Conservation (phyloP, 2,329 filamentous ascomycete species). For the Venturia asperata region DNA sequence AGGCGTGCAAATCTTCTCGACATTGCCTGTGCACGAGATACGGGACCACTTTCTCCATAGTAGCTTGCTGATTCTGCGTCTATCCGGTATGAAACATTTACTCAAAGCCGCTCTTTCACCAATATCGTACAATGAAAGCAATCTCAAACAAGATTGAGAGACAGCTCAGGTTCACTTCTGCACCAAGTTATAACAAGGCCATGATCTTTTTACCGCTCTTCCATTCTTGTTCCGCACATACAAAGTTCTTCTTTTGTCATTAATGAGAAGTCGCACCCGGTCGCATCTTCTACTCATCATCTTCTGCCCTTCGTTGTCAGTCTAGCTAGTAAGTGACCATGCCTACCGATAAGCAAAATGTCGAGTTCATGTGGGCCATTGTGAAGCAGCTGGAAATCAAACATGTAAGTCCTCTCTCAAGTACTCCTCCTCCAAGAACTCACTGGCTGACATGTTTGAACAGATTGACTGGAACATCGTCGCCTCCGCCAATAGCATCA, state of each 20-base stretch:
- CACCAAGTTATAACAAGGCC: conserved; percentile 1
- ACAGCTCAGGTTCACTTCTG: not conserved
- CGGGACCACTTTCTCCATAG: not conserved
- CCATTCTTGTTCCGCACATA: not conserved
- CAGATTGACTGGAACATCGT: conserved; percentile 50
- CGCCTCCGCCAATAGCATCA: conserved; percentile 44
- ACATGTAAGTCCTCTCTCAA: conserved; percentile 32
- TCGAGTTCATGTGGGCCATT: conserved; percentile 49
- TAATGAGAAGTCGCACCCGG: not conserved
- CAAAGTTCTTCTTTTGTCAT: not conserved
- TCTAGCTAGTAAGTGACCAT: conserved; percentile 23
- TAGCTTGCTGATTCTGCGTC: not conserved
- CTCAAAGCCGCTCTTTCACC: conserved; percentile 4
- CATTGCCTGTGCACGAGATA: not conserved
- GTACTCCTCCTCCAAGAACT: not conserved
- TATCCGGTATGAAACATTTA: not conserved
- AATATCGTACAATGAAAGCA: not conserved
- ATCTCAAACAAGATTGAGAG: not conserved
- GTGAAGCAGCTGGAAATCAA: conserved; percentile 50
- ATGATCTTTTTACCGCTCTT: not conserved
- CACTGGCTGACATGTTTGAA: not conserved
- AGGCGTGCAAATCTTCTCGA: not conserved
- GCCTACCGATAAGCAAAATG: conserved; percentile 44
- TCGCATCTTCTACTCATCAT: not conserved
- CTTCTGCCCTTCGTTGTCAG: not conserved